Percentiles rank a stretch among this genome's conserved stretches.
These are phyloP conservation scores for Crataegus laevigata DNA, from an alignment of 306 rosid genomes.

Conservation along the genomic window DNA sequence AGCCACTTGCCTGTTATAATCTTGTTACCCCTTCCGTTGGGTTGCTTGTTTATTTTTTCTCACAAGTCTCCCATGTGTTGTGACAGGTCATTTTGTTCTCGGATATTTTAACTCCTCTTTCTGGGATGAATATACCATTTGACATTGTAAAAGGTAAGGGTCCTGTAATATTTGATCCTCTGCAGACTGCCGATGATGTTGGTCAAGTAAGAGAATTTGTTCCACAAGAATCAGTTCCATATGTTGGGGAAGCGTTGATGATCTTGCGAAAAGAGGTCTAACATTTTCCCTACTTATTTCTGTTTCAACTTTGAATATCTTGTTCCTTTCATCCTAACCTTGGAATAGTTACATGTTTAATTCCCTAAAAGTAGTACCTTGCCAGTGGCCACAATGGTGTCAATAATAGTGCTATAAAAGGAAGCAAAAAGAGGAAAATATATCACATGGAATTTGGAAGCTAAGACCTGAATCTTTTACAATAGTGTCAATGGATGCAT, in stretches of 20 bases:
- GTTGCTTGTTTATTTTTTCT: slow-evolving; percentile 8
- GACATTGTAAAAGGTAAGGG: slow-evolving; percentile 98
- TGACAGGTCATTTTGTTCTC: slow-evolving; percentile 91
- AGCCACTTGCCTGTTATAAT: background rate
- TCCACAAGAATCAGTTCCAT: slow-evolving; percentile 95
- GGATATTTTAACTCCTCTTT: slow-evolving; percentile 91
- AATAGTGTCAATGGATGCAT: background rate
- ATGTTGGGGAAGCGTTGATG: slow-evolving; percentile 86
- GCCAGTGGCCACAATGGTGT: background rate
- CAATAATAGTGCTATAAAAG: background rate
- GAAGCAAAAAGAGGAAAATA: background rate
- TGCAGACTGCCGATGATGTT: slow-evolving; percentile 56
- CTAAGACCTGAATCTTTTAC: background rate
- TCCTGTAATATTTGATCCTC: slow-evolving; percentile 75
- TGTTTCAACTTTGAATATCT: slow-evolving; percentile 3
- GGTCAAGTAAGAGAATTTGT: slow-evolving; percentile 72
- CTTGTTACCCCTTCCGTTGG: slow-evolving; percentile 1
- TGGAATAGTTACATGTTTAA: background rate
- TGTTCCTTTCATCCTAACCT: background rate
- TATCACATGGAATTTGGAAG: background rate
- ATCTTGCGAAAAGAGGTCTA: slow-evolving; percentile 81
- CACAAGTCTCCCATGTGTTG: background rate
- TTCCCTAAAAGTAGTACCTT: background rate
- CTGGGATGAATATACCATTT: slow-evolving; percentile 97
- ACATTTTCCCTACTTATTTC: slow-evolving; percentile 6